A percentile compares a stretch with the other conserved stretches of the same genome.
Conservation (phyloP, 768 basidiomycete species). For the Epithele typhae region DNA sequence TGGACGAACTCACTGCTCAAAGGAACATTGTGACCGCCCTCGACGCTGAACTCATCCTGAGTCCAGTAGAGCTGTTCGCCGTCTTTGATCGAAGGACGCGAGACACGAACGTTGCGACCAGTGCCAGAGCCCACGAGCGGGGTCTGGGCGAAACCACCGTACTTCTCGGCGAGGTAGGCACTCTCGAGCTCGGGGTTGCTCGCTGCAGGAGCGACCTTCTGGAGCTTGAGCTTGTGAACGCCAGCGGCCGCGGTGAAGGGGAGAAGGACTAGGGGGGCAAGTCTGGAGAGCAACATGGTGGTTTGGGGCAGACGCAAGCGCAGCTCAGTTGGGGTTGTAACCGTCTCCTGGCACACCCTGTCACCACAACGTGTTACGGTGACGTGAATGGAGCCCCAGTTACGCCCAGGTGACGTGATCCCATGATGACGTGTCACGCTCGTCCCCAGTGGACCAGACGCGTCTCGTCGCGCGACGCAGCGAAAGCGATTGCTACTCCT, state of each 20-base stretch:
- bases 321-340: constrained; percentile 10
- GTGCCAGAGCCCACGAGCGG: constrained; percentile 71
- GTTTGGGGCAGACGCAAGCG: constrained; percentile 17
- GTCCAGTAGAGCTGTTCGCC: constrained; percentile 73
- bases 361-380: no score
- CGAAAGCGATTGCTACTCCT: no score
- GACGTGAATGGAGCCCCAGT: no score
- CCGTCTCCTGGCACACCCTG: constrained; percentile 1
- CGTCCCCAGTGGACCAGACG: no score
- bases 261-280: constrained; percentile 39
- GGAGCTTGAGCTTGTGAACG: constrained; percentile 83
- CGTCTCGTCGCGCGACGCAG: no score
- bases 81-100: constrained; percentile 34
- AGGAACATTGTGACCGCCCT: constrained; percentile 84
- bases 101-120: constrained; percentile 55
- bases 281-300: constrained; percentile 37
- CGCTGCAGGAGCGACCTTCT: constrained; percentile 68
- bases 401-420: no score
- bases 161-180: constrained; percentile 92
- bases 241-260: constrained; percentile 48
- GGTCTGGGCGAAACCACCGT: constrained; percentile 58
- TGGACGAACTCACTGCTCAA: constrained; percentile 64
- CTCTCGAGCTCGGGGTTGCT: constrained; percentile 67
- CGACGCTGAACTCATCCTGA: constrained; percentile 56
- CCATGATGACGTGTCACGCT: no score